Percentiles rank a stretch among this genome's conserved stretches.
These are phyloP conservation scores for Globisporangium iwayamae DNA, from an alignment of 352 stramenopile genomes.

Conservation along the genomic window DNA sequence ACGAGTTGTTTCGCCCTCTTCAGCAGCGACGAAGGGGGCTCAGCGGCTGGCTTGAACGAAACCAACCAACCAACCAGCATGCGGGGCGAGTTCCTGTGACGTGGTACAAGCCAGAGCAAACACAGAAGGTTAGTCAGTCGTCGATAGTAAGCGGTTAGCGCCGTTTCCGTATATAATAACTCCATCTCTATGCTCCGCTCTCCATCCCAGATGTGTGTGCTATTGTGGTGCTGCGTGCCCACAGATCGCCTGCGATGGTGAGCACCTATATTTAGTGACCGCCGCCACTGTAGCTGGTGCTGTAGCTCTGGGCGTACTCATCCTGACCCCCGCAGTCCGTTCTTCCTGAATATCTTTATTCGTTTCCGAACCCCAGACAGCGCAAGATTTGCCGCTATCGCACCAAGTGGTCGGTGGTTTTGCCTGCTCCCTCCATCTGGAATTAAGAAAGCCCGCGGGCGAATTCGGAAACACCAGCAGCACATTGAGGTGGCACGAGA, in stretches of 20 bases:
- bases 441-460: background rate
- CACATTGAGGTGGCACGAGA: background rate
- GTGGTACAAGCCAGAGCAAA: background rate
- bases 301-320: background rate
- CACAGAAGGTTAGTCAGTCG: background rate
- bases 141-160: background rate
- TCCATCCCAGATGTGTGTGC: background rate
- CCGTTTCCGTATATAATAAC: constrained; percentile 1
- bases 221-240: background rate
- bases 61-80: background rate
- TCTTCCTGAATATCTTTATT: constrained; percentile 7
- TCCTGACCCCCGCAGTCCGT: background rate
- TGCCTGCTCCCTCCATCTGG: background rate
- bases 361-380: background rate
- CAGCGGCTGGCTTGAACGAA: constrained; percentile 4
- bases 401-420: constrained; percentile 7
- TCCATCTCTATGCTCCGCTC: background rate
- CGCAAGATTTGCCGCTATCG: background rate
- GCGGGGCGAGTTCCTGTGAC: background rate
- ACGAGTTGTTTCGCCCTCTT: too few species aligned
- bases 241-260: constrained; percentile 2
- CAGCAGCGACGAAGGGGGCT: background rate
- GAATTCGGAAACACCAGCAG: constrained; percentile 1
- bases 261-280: constrained; percentile 1
- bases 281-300: too few species aligned